Evolutionary conservation across 805 yeast genomes (phyloP), one percentile per base, ranked within the genome.

Genomic region (Priceomyces fermenticarens): DNA sequence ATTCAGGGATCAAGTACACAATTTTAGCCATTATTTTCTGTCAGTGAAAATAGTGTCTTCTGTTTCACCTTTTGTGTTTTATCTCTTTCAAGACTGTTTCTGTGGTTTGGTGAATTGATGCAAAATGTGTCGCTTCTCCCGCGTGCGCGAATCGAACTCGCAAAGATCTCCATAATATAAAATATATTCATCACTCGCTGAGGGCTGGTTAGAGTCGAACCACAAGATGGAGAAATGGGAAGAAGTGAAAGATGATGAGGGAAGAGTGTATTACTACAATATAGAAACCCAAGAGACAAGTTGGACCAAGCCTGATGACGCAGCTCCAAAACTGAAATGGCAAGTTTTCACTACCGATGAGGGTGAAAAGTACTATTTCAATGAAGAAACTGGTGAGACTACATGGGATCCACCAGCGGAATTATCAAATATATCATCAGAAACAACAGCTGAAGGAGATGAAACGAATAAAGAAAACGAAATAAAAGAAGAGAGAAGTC

Each of bases 331-430:
- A n/a, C 40, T 63, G 8, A 30, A 41, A 30, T 70, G 72, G 62
- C 73, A 77, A 17, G 68, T 81, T 12, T 68, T 64, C 30, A 63
- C 65, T 14, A 72, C 82, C 1, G 78, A 76, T 12, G 89, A 70
- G 9, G 77, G 90, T 2, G 65, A 65, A 39, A 66, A 70, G 13
- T 88, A 88, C 59, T 89, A 85, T 67, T 83, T 82, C 60, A 85
- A 85, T 54, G 65, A 71, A 10, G 60, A 61, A 20, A 77, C 91
- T 0, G 74, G 78, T 4, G 80, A 81, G 52, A 82, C 93, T 13
- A 80, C 83, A 0, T 90, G 97, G 97, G 85, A 81, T 13, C 60
- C 78, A n/a, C 96, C 96, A 0, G 67, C 57, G 1, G 81, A 72
- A 26, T 67, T 77, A 12, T 33, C 43, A 13, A 42, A 34, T 3